Percentiles rank a stretch among this genome's conserved stretches.
These are phyloP conservation scores for Quillaja saponaria DNA, from an alignment of 306 rosid genomes.

Conservation along the genomic window DNA sequence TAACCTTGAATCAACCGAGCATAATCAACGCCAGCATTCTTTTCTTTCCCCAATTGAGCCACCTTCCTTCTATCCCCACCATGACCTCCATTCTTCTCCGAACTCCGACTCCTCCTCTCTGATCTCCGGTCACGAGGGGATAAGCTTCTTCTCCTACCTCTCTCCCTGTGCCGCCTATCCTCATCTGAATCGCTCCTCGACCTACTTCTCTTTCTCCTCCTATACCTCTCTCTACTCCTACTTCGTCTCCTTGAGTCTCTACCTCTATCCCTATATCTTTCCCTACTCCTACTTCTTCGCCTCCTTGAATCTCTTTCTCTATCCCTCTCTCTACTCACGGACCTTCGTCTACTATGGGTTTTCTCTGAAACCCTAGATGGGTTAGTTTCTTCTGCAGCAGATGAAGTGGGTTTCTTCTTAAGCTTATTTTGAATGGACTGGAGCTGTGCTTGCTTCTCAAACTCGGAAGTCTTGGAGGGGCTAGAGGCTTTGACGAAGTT, in stretches of 20 bases:
- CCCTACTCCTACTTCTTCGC: constrained; percentile 44
- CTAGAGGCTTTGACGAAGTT: constrained; percentile 78
- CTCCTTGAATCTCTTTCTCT: constrained; percentile 37
- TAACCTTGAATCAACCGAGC: constrained; percentile 65
- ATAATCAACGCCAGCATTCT: constrained; percentile 48
- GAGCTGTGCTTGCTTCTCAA: constrained; percentile 55
- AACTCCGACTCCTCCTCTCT: constrained; percentile 32
- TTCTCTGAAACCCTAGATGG: constrained; percentile 65
- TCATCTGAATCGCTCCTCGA: constrained; percentile 26
- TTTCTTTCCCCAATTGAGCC: constrained; percentile 42
- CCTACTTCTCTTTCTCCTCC: constrained; percentile 37
- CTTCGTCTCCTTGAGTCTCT: constrained; percentile 37
- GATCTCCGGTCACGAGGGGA: constrained; percentile 36
- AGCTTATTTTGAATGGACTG: constrained; percentile 79
- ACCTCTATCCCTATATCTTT: constrained; percentile 31
- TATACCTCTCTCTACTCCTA: constrained; percentile 38
- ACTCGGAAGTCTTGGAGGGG: constrained; percentile 47
- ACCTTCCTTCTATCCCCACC: constrained; percentile 26
- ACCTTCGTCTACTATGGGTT: constrained; percentile 2
- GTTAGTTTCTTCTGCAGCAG: constrained; percentile 15
- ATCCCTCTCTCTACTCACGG: constrained; percentile 20
- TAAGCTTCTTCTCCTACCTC: constrained; percentile 23
- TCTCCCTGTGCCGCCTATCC: constrained; percentile 21
- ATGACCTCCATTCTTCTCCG: constrained; percentile 32
- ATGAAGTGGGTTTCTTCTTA: constrained; percentile 42